These are phyloP conservation scores for Penstemon davidsonii DNA, from an alignment of 257 asterid genomes.

Conservation along the genomic window DNA sequence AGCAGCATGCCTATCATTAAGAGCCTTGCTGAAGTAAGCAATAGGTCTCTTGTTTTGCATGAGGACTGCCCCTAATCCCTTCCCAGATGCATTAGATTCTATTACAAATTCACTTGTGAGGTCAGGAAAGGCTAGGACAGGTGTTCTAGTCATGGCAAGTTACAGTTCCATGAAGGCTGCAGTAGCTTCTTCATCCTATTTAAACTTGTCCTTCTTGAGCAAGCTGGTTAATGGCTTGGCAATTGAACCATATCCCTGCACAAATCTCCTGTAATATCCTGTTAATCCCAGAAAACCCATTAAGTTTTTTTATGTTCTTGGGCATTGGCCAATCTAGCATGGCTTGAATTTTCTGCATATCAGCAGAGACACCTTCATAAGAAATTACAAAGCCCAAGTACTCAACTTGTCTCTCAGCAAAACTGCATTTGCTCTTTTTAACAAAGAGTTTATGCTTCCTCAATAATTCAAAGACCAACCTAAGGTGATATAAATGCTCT, in stretches of 20 bases:
- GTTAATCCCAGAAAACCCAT: background rate
- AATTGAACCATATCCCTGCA: background rate
- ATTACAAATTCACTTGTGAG: background rate
- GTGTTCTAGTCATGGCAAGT: background rate
- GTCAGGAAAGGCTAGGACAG: background rate
- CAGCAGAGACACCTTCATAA: background rate
- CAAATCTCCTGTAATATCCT: background rate
- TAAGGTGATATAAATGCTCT: background rate
- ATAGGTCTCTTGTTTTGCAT: no score
- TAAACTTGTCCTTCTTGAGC: background rate
- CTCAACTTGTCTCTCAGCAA: background rate
- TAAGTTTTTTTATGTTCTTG: no score
- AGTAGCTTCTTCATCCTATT: background rate
- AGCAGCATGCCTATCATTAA: background rate
- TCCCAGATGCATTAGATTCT: background rate
- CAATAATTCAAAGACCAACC: background rate
- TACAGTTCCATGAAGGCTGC: background rate
- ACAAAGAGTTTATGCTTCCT: background rate
- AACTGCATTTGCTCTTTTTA: background rate
- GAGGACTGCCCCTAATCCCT: no score
- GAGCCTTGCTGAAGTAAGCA: background rate
- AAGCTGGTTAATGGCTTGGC: background rate
- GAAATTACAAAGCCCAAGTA: background rate
- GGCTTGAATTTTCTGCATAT: background rate
- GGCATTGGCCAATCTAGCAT: no score